These are phyloP conservation scores for Sclerotinia spermophila DNA, from an alignment of 2,329 filamentous ascomycete species.

Conservation along the genomic window DNA sequence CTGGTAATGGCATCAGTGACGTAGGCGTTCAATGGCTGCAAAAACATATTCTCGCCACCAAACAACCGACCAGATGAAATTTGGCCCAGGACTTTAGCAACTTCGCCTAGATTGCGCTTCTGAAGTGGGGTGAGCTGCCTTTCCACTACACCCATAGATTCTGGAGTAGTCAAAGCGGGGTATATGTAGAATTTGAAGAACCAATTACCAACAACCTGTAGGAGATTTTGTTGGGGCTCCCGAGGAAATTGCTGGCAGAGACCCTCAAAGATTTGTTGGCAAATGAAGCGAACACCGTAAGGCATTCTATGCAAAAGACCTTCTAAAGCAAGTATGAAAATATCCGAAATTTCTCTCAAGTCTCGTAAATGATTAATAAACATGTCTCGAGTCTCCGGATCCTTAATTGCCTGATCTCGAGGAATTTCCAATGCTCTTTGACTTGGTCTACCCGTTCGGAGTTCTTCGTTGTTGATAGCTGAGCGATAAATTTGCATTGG, in stretches of 20 bases:
- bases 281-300: constrained; percentile 85
- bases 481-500: constrained; percentile 96
- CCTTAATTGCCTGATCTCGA: constrained; percentile 90
- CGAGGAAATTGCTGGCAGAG: constrained; percentile 73
- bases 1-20: constrained; percentile 80
- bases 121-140: constrained; percentile 84
- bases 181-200: constrained; percentile 92
- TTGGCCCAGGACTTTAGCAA: constrained; percentile 87
- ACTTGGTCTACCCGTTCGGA: constrained; percentile 83
- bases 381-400: constrained; percentile 83
- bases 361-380: constrained; percentile 96
- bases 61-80: constrained; percentile 86
- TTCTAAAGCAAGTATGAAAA: constrained; percentile 78
- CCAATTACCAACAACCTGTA: constrained; percentile 86
- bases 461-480: constrained; percentile 94
- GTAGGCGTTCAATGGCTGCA: constrained; percentile 92
- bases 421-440: constrained; percentile 78
- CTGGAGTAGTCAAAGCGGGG: constrained; percentile 81
- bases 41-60: constrained; percentile 89
- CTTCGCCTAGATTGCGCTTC: constrained; percentile 86
- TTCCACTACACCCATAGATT: constrained; percentile 90
- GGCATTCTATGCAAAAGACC: constrained; percentile 85
- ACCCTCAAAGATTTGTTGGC: constrained; percentile 78
- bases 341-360: constrained; percentile 88
- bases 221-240: constrained; percentile 71